A percentile compares a stretch with the other conserved stretches of the same genome.
Evolutionary conservation across 495 filamentous ascomycete genomes (phyloP).

Genomic region (Podospora didyma): DNA sequence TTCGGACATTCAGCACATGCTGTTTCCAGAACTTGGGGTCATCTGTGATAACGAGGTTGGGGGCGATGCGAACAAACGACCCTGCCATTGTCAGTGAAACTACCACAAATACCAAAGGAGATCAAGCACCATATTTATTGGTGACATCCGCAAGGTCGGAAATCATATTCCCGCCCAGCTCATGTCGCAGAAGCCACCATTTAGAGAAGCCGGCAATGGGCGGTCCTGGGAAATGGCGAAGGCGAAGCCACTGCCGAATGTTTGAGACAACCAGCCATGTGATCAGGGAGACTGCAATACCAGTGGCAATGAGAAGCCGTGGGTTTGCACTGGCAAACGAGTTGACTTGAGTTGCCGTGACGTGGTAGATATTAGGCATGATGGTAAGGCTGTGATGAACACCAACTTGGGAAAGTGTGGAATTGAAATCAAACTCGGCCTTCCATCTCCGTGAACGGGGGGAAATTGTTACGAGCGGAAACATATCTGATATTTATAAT

Average conservation of each 20-base stretch:
- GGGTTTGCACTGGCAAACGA: background rate
- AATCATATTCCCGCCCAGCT: conserved; percentile 2
- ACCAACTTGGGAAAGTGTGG: too few relatives aligned
- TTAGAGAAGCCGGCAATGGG: conserved; percentile 2
- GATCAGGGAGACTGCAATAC: background rate
- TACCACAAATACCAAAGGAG: background rate
- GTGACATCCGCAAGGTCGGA: conserved; percentile 7
- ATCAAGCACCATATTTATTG: conserved; percentile 11
- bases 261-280: background rate
- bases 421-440: too few relatives aligned
- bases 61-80: conserved; percentile 18
- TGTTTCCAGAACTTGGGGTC: conserved; percentile 41
- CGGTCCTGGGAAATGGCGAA: conserved; percentile 14
- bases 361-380: too few relatives aligned
- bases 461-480: too few relatives aligned
- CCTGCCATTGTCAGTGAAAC: conserved; percentile 6
- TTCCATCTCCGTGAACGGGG: too few relatives aligned
- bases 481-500: background rate
- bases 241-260: conserved; percentile 1
- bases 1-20: conserved; percentile 32
- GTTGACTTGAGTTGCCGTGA: too few relatives aligned
- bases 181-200: conserved; percentile 6
- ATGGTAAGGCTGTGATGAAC: too few relatives aligned
- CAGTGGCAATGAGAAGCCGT: background rate
- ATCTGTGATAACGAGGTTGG: conserved; percentile 23